Conservation (phyloP, 2,329 filamentous ascomycete species). For the Venturiaceae sp. region DNA sequence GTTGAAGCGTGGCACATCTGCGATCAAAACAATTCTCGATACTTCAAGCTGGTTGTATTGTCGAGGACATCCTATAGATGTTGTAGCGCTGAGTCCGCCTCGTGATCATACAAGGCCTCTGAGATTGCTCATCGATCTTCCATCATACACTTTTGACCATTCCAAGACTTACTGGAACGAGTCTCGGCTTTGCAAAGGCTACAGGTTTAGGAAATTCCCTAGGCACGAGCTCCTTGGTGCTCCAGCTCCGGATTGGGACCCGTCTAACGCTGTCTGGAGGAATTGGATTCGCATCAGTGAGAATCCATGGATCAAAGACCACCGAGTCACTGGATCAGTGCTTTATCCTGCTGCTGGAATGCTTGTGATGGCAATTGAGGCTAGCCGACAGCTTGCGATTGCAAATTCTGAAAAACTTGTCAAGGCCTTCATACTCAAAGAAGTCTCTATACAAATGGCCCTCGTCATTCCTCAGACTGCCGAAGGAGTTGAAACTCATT, state of each 20-base stretch:
- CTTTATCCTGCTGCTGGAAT: conserved; percentile 24
- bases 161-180: neutral
- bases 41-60: neutral
- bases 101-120: neutral
- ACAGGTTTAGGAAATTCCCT: neutral
- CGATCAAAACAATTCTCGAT: neutral
- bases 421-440: neutral
- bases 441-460: neutral
- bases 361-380: conserved; percentile 23
- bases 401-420: neutral
- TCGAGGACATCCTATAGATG: neutral
- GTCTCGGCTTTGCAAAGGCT: neutral
- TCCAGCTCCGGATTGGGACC: neutral
- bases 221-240: neutral
- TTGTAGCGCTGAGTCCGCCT: neutral
- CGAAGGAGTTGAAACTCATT: neutral
- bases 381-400: conserved; percentile 12
- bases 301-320: conserved; percentile 16
- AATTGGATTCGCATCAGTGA: conserved; percentile 15
- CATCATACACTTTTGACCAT: neutral
- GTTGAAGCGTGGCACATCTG: neutral
- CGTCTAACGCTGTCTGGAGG: conserved; percentile 11
- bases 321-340: conserved; percentile 14
- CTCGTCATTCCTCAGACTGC: neutral
- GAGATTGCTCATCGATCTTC: neutral